Conservation (phyloP, 2,329 filamentous ascomycete species). For the Cylindrodendrum hubeiense region DNA sequence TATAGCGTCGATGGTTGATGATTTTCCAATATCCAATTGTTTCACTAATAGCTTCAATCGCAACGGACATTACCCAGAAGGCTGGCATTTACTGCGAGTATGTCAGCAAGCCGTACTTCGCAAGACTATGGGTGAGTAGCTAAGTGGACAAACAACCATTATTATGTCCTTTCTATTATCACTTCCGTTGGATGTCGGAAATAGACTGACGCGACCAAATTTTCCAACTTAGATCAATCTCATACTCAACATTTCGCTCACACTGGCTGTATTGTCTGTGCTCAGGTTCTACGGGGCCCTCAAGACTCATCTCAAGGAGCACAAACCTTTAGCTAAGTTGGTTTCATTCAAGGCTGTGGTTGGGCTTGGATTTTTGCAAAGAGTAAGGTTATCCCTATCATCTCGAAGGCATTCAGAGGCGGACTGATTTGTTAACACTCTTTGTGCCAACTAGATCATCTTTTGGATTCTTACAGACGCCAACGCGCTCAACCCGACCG, state of each 20-base stretch:
- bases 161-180: too few species aligned
- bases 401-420: not conserved
- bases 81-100: constrained; percentile 35
- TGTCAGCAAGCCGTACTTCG: constrained; percentile 27
- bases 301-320: not conserved
- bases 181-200: too few species aligned
- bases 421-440: not conserved
- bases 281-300: too few species aligned
- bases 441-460: constrained; percentile 25
- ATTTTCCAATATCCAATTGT: constrained; percentile 40
- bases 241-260: not conserved
- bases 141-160: not conserved
- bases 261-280: not conserved
- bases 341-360: not conserved
- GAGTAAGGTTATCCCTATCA: constrained; percentile 4
- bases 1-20: constrained; percentile 37
- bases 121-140: constrained; percentile 25
- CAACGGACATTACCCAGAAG: constrained; percentile 32
- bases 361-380: constrained; percentile 9
- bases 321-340: not conserved
- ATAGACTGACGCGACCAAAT: not conserved
- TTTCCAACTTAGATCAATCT: not conserved
- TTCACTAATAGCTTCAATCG: constrained; percentile 18
- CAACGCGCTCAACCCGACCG: constrained; percentile 22
- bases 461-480: constrained; percentile 34